Evolutionary conservation across 225 moss, liverwort and hornwort genomes (phyloP), one percentile per base, ranked within the genome.

Genomic region (Bryum argenteum): DNA sequence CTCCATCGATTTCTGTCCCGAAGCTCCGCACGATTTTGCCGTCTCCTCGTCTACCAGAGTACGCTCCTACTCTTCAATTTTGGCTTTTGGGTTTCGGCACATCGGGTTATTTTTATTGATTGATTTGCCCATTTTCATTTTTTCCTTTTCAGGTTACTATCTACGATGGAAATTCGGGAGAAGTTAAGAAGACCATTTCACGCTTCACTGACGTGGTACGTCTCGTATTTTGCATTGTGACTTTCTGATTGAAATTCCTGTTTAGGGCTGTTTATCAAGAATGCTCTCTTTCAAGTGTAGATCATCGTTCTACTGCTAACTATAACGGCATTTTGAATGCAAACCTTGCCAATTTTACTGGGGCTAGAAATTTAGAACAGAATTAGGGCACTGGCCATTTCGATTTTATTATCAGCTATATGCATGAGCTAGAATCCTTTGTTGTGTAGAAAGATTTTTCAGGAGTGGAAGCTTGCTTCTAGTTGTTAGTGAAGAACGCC

Each of bases 11-110:
- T 92, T 98, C 41, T 89, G 81, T 18, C 85, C 92, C 3, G 78
- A 66, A 2, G 78, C 77, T 62, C 88, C 87, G 26, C 72, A 90
- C 37, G 98, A 93, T 77, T 98, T 93, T 64, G 98, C 98, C 5
- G 86, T 91, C 65, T 89, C 98, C 9, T 90, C 98, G 18, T 94
- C 98, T 16, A 98, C 98, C 58, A 82, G 92, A 66, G 94, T 91
- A 85, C 70, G 73, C 15, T 67, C 20, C 48, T 59, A 20, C 44
- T 23, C 10, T 19, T 39, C 26, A 28, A 17, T 18, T 15, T 60
- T 50, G n/a, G 17, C 19, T 23, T 47, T 54, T 61, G 5, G 3
- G 9, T 67, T 42, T 37, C 10, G 23, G 56, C 40, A 62, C 43
- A 61, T 18, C 8, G 11, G 44, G 39, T n/a, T 23, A 0, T 14